phyloP scores from a whole-genome alignment of 441 rosid genomes.

The Erodium chrysanthum region DNA sequence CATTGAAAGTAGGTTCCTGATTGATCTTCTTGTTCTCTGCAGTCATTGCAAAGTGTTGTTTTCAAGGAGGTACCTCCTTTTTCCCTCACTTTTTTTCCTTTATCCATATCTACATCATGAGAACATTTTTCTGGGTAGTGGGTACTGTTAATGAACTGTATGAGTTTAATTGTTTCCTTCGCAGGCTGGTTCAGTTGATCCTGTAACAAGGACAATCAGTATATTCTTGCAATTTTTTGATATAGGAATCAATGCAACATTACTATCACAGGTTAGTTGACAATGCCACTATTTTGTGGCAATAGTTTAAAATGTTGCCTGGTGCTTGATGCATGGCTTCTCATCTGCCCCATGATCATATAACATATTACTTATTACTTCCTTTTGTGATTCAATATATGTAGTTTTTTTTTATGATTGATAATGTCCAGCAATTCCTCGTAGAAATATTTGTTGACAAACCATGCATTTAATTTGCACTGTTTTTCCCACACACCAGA shows the following conservation, averaged over 20 bases:
- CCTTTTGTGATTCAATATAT: not conserved
- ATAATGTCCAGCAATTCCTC: not conserved
- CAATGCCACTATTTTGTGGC: constrained; percentile 2
- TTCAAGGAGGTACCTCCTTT: constrained; percentile 77
- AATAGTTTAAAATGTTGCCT: not conserved
- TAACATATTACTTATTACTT: no score
- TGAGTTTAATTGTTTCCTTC: constrained; percentile 24
- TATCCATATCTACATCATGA: not conserved
- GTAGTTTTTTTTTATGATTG: not conserved
- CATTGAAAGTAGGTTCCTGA: constrained; percentile 20
- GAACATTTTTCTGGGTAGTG: constrained; percentile 2
- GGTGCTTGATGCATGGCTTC: not conserved
- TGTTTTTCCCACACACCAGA: no score
- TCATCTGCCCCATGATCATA: not conserved
- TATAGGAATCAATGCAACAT: constrained; percentile 84
- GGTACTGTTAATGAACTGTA: constrained; percentile 10
- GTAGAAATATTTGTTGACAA: not conserved
- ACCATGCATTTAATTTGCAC: no score
- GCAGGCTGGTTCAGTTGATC: constrained; percentile 98
- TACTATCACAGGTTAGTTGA: constrained; percentile 76
- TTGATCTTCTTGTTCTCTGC: constrained; percentile 34
- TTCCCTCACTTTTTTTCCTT: constrained; percentile 11
- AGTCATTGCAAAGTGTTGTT: constrained; percentile 97
- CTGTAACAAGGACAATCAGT: constrained; percentile 87
- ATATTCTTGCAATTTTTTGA: constrained; percentile 93